Base-by-base conservation (phyloP, 139 green algal genomes). In the Penium margaritaceum region DNA sequence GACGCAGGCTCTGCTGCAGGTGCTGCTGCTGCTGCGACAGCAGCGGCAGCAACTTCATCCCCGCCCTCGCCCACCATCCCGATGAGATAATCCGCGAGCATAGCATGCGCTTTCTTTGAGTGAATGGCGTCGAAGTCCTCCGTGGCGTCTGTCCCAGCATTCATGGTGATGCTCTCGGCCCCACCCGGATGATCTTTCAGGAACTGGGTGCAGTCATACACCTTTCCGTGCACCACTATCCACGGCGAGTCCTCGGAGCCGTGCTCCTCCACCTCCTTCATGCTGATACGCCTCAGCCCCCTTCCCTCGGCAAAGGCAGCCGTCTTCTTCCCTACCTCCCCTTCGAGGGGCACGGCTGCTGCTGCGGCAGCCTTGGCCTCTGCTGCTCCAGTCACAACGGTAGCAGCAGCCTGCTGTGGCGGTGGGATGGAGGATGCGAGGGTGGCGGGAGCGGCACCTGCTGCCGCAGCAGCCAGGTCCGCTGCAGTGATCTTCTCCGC, bases 141-240 rank as follows among this genome's bases (percentile, higher is more conserved):
- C 19, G 83, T 87, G 34, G 65, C 67, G 35, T 88, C 83, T 41
- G 55, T 72, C n/a, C 83, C 83, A 0, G 83, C 83, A 43, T 86
- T 87, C 47, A 86, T 85, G 17, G 78, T 62, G 66, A 88, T 88
- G 65, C 61, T 81, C 35, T 81, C 81, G 15, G 69, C 76, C 24
- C 83, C 83, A 3, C 77, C 84, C 21, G 84, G 84, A 39, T 88
- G 84, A 21, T 86, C 63, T 43, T 84, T 66, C 27, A 88, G 67
- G 57, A 85, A 88, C 38, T 29, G 29, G 38, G 72, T 88, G 53
- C 35, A 54, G 51, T 88, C 82, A 63, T 87, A 87, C 82, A 78
- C 88, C 83, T 70, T 94, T 74, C 85, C 88, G 34, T 93, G 86
- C 44, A 95, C 81, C 39, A 96, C 88, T 83, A 98, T 97, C 93